These are phyloP conservation scores for Fragilariopsis cylindrus DNA, from an alignment of 108 stramenopile species.

Conservation along the genomic window DNA sequence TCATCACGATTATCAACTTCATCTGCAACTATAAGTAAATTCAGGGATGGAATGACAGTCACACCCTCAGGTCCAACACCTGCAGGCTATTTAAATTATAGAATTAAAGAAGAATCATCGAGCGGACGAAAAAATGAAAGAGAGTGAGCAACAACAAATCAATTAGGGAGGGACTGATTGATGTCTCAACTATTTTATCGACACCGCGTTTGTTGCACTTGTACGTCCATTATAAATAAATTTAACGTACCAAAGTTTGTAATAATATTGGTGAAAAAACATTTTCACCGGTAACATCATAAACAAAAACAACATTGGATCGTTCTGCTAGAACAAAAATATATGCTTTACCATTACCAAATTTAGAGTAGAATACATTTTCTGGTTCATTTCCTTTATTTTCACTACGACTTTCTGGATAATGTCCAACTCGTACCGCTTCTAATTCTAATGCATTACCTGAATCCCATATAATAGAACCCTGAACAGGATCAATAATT, in stretches of 20 bases:
- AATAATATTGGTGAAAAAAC: not conserved
- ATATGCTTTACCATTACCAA: slow-evolving; percentile 22
- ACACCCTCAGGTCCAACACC: slow-evolving; percentile 57
- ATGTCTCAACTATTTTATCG: too few relatives aligned
- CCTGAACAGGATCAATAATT: slow-evolving; percentile 45
- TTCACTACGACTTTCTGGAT: slow-evolving; percentile 67
- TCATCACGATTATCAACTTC: slow-evolving; percentile 61
- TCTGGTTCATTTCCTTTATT: slow-evolving; percentile 76
- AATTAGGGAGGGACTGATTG: not conserved
- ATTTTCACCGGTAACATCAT: not conserved
- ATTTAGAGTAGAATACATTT: slow-evolving; percentile 44
- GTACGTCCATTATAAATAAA: too few relatives aligned
- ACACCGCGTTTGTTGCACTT: too few relatives aligned
- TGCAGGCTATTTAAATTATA: slow-evolving; percentile 54
- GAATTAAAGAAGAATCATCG: slow-evolving; percentile 22
- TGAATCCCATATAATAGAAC: slow-evolving; percentile 49
- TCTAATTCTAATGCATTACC: slow-evolving; percentile 46
- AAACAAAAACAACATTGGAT: slow-evolving; percentile 54
- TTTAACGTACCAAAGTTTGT: not conserved
- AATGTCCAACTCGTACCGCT: slow-evolving; percentile 56
- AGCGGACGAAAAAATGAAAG: too few relatives aligned
- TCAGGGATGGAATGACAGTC: slow-evolving; percentile 36
- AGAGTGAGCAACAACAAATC: not conserved
- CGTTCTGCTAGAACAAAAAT: slow-evolving; percentile 68
- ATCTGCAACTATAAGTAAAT: slow-evolving; percentile 51